These are phyloP conservation scores for Podospora sp. DNA, from an alignment of 495 filamentous ascomycete genomes.

Conservation along the genomic window DNA sequence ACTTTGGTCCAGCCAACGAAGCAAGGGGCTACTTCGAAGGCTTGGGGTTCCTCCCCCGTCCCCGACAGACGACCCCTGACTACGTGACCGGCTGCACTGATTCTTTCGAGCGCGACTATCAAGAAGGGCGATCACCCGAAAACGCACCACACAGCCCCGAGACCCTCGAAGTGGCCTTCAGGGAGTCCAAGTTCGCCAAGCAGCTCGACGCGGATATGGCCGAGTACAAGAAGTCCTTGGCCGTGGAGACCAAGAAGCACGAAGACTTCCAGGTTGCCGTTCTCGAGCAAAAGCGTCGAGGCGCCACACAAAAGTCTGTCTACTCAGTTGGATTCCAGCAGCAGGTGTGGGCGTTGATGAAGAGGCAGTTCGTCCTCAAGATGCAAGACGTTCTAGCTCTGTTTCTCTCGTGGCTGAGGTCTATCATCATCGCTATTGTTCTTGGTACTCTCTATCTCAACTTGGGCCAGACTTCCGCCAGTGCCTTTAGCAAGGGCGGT, in stretches of 20 bases:
- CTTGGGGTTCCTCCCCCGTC: constrained; percentile 76
- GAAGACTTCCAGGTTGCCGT: constrained; percentile 80
- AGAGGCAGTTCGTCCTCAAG: constrained; percentile 81
- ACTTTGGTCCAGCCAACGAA: constrained; percentile 71
- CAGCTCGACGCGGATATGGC: constrained; percentile 67
- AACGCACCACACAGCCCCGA: constrained; percentile 70
- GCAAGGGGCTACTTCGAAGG: constrained; percentile 79
- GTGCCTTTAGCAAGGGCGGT: constrained; percentile 77
- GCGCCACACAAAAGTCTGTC: constrained; percentile 65
- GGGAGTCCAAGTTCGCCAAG: constrained; percentile 59
- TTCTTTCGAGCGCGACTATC: constrained; percentile 77
- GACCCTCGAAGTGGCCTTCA: constrained; percentile 67
- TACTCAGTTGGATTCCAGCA: constrained; percentile 79
- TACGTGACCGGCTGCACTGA: constrained; percentile 86
- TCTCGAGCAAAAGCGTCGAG: constrained; percentile 72
- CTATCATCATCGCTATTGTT: constrained; percentile 74
- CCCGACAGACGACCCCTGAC: constrained; percentile 83
- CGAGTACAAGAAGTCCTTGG: constrained; percentile 61
- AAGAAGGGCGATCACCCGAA: constrained; percentile 58
- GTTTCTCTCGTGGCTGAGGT: constrained; percentile 74
- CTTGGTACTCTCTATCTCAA: constrained; percentile 79
- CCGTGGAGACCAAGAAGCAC: constrained; percentile 63
- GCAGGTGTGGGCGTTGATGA: constrained; percentile 81
- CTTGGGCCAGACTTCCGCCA: constrained; percentile 63
- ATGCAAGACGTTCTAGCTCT: constrained; percentile 80